Evolutionary conservation across 331 rosid species (phyloP), one percentile per base, ranked within the genome.

Genomic region (Arachis monticola): DNA sequence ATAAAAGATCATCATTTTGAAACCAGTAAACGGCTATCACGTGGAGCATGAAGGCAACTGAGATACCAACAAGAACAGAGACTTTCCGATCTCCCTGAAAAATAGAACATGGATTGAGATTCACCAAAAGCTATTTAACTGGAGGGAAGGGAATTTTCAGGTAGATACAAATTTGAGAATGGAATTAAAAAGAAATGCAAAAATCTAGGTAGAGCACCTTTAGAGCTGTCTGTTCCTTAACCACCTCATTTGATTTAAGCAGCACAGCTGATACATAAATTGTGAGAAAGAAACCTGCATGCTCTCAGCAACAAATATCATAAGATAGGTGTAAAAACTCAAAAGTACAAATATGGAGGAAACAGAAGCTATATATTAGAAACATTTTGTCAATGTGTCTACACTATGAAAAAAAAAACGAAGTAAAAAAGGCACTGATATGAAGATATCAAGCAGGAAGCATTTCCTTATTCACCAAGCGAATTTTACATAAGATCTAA

Each of bases 211-310:
- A 64, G 32, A 70, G 75, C 51, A 95, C 99, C 97, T 90, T 92
- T 60, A 95, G 83, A 83, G 97, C 87, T 57, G 97, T 95, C 88
- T 95, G 97, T 81, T 86, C 87, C 83, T 84, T 86, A 27, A 95
- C 89, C 66, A 92, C 73, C 78, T 95, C 97, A 75, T 88, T 95
- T 10, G 97, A 92, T 81, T 89, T 88, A 70, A 79, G 85, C 97
- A 95, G 85, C 76, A 92, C 88, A 81, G 91, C 97, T 50, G 96
- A 85, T 74, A 92, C 75, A 89, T 96, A 83, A 73, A 92, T 83
- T 59, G 89, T 86, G 55, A 90, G 82, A 81, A 95, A 87, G 83
- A 88, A 92, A 74, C 96, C 97, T 90, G 90, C 83, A 87, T 78
- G 78, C 77, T 73, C 32, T 41, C 61, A 73, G 17, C 77, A 61